A percentile compares a stretch with the other conserved stretches of the same genome.
Conservation (phyloP, 2,329 filamentous ascomycete species). For the Ophiostoma himal-ulmi region DNA sequence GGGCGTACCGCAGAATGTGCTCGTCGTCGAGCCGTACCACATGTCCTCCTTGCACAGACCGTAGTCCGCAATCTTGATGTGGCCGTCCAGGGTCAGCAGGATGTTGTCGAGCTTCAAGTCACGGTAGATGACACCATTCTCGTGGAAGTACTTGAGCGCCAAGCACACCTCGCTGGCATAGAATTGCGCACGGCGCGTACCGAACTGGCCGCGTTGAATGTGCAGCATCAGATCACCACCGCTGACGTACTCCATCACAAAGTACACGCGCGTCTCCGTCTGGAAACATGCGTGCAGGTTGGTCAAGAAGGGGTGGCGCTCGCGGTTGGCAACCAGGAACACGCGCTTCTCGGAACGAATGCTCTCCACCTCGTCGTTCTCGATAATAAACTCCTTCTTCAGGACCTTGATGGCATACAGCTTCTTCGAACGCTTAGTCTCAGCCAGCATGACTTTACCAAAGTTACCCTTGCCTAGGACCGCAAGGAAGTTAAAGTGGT, state of each 20-base stretch:
- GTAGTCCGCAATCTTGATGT: slow-evolving; percentile 98
- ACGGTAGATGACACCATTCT: slow-evolving; percentile 98
- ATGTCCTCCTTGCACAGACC: slow-evolving; percentile 99
- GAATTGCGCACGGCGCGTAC: slow-evolving; percentile 94
- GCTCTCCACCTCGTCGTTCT: slow-evolving; percentile 98
- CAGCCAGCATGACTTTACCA: slow-evolving; percentile 98
- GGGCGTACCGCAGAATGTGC: slow-evolving; percentile 98
- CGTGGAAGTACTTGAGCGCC: slow-evolving; percentile 97
- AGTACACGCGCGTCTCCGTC: slow-evolving; percentile 96
- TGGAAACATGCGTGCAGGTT: slow-evolving; percentile 98
- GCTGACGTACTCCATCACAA: slow-evolving; percentile 99
- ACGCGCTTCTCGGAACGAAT: slow-evolving; percentile 96
- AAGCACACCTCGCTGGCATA: slow-evolving; percentile 97
- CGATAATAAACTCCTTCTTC: slow-evolving; percentile 99
- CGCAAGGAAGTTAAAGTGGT: slow-evolving; percentile 98
- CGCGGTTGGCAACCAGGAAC: slow-evolving; percentile 93
- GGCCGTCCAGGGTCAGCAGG: slow-evolving; percentile 85
- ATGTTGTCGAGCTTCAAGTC: slow-evolving; percentile 94
- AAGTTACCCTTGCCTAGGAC: slow-evolving; percentile 99
- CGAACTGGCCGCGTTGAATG: slow-evolving; percentile 94
- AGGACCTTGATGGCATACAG: slow-evolving; percentile 97
- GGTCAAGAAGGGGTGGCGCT: slow-evolving; percentile 90
- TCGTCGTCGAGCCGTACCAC: slow-evolving; percentile 97
- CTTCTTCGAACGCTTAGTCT: slow-evolving; percentile 87
- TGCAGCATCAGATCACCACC: slow-evolving; percentile 98